Conservation (phyloP, 2,329 filamentous ascomycete genomes). For the Diplodia mutila region DNA sequence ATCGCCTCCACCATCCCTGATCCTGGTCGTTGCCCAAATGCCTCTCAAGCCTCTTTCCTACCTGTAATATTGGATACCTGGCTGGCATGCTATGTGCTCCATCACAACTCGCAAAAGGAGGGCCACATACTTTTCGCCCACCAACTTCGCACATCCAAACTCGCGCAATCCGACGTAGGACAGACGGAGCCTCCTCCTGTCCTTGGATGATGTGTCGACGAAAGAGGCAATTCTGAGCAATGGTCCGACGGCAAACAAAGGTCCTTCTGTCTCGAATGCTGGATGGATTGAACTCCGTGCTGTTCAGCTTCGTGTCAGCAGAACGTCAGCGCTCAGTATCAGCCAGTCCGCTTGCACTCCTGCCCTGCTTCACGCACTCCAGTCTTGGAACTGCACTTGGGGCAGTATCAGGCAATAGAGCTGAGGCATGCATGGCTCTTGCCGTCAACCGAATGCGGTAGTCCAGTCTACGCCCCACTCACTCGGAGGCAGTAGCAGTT, state of each 20-base stretch:
- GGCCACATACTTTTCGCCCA: background rate
- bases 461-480: background rate
- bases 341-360: background rate
- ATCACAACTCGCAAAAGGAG: conserved; percentile 15
- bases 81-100: conserved; percentile 20
- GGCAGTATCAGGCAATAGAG: background rate
- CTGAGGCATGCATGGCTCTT: background rate
- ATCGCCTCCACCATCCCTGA: background rate
- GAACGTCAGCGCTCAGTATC: background rate
- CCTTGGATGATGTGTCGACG: background rate
- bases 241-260: background rate
- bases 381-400: background rate
- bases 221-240: background rate
- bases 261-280: background rate
- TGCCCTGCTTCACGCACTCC: background rate
- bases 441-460: conserved; percentile 31
- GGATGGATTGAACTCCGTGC: background rate
- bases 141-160: background rate
- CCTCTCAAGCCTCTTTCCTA: background rate
- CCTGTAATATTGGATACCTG: background rate
- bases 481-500: background rate
- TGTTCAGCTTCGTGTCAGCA: conserved; percentile 2
- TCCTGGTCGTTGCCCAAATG: conserved; percentile 9
- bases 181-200: background rate
- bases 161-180: background rate